These are phyloP conservation scores for Sclerotinia sclerotiorum DNA, from an alignment of 2,329 filamentous ascomycete species.

Conservation along the genomic window DNA sequence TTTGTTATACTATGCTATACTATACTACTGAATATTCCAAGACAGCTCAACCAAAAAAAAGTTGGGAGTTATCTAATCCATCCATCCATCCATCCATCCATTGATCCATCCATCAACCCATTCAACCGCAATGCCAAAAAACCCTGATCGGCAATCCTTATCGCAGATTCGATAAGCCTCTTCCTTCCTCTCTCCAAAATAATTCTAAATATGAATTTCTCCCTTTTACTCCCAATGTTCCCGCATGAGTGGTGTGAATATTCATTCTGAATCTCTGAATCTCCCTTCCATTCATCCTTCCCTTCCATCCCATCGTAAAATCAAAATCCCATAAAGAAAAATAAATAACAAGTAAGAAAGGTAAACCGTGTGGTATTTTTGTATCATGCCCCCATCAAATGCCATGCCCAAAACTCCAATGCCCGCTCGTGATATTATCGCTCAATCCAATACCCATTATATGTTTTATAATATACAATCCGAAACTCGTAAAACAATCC, in stretches of 20 bases:
- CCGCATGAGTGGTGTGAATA: conserved; percentile 23
- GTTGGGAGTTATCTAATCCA: conserved; percentile 5
- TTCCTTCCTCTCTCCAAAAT: not conserved
- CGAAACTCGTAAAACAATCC: conserved; percentile 6
- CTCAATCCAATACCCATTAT: conserved; percentile 28
- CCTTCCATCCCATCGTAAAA: not conserved
- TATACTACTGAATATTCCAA: not conserved
- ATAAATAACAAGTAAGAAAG: conserved; percentile 14
- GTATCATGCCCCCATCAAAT: conserved; percentile 5
- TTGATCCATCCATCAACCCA: not conserved
- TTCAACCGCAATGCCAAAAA: not conserved
- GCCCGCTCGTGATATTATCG: conserved; percentile 11
- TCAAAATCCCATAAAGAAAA: not conserved
- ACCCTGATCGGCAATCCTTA: conserved; percentile 8
- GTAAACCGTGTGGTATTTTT: conserved; percentile 24
- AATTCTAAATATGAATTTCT: conserved; percentile 7
- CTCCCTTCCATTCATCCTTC: not conserved
- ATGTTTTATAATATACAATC: conserved; percentile 24
- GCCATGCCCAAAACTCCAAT: conserved; percentile 18
- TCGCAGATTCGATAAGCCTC: conserved; percentile 1
- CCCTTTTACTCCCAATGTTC: conserved; percentile 21
- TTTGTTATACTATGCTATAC: not conserved
- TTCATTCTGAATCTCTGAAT: not conserved
- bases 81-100: too few relatives aligned
- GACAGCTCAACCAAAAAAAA: conserved; percentile 11